Evolutionary conservation across 441 rosid genomes (phyloP).

Genomic region (Syzygium malaccense): DNA sequence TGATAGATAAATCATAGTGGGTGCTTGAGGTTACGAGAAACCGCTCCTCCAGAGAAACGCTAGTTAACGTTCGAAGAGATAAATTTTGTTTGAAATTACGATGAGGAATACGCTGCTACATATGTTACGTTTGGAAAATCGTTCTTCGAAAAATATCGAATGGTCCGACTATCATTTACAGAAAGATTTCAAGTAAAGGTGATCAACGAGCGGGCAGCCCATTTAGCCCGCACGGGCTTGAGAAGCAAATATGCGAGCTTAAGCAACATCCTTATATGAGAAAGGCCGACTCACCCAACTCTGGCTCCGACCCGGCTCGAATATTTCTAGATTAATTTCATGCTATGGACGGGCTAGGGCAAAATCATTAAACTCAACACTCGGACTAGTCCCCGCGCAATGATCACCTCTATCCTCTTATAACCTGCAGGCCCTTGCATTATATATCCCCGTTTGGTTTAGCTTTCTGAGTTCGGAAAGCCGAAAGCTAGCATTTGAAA

Average conservation of each 20-base stretch:
- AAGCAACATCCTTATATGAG: not conserved
- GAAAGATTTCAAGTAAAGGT: not conserved
- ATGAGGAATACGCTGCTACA: not conserved
- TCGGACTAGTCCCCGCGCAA: accelerated
- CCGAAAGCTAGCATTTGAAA: too few relatives aligned
- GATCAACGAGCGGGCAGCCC: not conserved
- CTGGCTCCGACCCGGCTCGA: accelerated
- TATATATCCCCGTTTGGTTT: not conserved
- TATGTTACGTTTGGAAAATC: not conserved
- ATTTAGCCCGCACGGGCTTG: not conserved
- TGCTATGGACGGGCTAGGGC: not conserved
- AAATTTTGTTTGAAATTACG: not conserved
- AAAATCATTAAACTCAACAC: not conserved
- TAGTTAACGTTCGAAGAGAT: not conserved
- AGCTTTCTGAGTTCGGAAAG: too few relatives aligned
- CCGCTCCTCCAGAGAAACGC: not conserved
- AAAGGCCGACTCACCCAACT: not conserved
- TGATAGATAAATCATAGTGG: not conserved
- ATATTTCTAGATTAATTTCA: not conserved
- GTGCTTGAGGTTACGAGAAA: not conserved
- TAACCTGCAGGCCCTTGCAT: not conserved
- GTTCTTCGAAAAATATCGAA: not conserved
- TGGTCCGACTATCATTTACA: not conserved
- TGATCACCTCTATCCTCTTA: not conserved
- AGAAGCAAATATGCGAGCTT: not conserved